Conservation (phyloP, 1,284 basidiomycete species). For the Bothia castanella region DNA sequence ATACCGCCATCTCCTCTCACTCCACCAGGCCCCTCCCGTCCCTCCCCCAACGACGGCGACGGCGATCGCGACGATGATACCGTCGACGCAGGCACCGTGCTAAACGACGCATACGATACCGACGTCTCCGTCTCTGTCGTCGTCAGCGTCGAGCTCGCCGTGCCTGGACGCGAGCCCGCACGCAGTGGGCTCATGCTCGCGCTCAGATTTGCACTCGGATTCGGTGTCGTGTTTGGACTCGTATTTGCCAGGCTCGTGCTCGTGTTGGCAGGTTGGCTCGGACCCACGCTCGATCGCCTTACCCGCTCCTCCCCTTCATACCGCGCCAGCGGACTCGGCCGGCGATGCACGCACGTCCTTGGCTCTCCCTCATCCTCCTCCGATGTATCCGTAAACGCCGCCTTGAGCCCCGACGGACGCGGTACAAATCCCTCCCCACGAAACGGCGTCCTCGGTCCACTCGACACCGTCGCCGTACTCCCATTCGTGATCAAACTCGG, state of each 20-base stretch:
- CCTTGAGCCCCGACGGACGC: constrained; percentile 25
- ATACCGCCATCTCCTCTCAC: no score
- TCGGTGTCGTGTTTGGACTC: neutral
- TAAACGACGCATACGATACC: constrained; percentile 25
- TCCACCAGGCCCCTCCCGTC: constrained; percentile 4
- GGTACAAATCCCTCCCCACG: constrained; percentile 18
- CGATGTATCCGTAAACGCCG: constrained; percentile 16
- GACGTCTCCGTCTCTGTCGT: constrained; percentile 17
- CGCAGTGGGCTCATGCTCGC: neutral
- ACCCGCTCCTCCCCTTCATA: neutral
- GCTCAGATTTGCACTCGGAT: neutral
- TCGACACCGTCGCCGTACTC: constrained; percentile 1
- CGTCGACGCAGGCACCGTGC: constrained; percentile 22
- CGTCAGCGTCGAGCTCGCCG: constrained; percentile 20
- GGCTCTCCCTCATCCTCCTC: constrained; percentile 24
- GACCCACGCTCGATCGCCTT: neutral
- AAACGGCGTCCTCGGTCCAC: neutral
- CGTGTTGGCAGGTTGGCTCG: neutral
- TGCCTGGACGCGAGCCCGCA: constrained; percentile 19
- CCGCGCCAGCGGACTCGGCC: no score
- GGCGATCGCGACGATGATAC: constrained; percentile 18
- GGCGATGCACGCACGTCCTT: no score
- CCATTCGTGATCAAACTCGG: constrained; percentile 25
- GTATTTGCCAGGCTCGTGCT: neutral
- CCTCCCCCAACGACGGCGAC: constrained; percentile 1